Evolutionary conservation across 805 yeast species (phyloP).

Genomic region (Zygosaccharomyces bisporus): DNA sequence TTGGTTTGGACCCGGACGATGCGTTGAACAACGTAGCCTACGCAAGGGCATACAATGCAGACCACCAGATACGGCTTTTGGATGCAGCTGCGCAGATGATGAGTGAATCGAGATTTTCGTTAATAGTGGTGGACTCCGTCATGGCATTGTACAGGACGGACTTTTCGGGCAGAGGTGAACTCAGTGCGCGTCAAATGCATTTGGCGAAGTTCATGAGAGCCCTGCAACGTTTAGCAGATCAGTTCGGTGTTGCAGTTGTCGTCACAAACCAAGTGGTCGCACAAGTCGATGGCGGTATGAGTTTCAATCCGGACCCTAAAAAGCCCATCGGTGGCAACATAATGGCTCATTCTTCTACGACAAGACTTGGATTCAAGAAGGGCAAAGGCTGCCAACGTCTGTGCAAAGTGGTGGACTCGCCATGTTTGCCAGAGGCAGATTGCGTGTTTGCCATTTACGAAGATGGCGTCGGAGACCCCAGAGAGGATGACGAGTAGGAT

Average conservation of each 20-base stretch:
- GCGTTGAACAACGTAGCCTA: conserved; percentile 97
- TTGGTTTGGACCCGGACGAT: conserved; percentile 87
- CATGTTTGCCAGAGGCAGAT: conserved; percentile 93
- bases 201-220: conserved; percentile 91
- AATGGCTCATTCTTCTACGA: conserved; percentile 94
- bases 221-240: conserved; percentile 91
- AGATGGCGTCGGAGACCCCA: conserved; percentile 96
- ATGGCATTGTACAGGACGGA: conserved; percentile 97
- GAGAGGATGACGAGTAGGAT: conserved; percentile 58
- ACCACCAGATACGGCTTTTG: conserved; percentile 83
- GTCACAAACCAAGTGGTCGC: conserved; percentile 97
- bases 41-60: conserved; percentile 96
- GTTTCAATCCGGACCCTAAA: conserved; percentile 92
- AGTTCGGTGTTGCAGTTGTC: conserved; percentile 94
- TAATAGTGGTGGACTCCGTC: conserved; percentile 92
- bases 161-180: conserved; percentile 91
- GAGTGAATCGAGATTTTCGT: conserved; percentile 87
- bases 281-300: conserved; percentile 84
- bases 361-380: conserved; percentile 84
- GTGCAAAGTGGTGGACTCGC: conserved; percentile 93
- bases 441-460: conserved; percentile 93
- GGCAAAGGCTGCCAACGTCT: conserved; percentile 90
- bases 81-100: conserved; percentile 93
- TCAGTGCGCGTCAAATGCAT: conserved; percentile 90
- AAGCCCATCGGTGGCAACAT: conserved; percentile 98